phyloP scores from a whole-genome alignment of 2,329 filamentous ascomycete genomes.

The Aspergillus awamori region DNA sequence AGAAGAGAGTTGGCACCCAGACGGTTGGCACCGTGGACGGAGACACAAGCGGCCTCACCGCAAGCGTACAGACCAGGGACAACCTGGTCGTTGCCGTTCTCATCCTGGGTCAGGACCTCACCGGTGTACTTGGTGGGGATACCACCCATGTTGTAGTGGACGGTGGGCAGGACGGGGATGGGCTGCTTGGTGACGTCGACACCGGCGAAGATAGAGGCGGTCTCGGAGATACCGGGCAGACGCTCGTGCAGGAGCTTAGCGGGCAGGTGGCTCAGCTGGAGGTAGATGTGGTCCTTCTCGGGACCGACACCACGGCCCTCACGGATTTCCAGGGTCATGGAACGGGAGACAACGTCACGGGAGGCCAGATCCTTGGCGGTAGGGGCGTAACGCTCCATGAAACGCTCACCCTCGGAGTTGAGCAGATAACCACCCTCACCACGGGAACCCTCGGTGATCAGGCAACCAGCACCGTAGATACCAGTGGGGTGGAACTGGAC shows the following conservation, averaged over 20 bases:
- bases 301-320: slow-evolving; percentile 95
- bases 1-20: slow-evolving; percentile 97
- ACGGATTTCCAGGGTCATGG: slow-evolving; percentile 97
- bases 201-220: slow-evolving; percentile 93
- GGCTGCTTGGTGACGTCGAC: slow-evolving; percentile 97
- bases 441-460: slow-evolving; percentile 97
- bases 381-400: slow-evolving; percentile 98
- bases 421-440: slow-evolving; percentile 97
- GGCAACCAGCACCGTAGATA: slow-evolving; percentile 96
- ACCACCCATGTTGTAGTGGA: slow-evolving; percentile 99
- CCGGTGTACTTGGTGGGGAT: slow-evolving; percentile 97
- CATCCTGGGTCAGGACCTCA: slow-evolving; percentile 88
- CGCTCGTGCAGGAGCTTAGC: slow-evolving; percentile 91
- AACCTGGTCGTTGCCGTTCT: slow-evolving; percentile 83
- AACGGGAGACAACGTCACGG: slow-evolving; percentile 94
- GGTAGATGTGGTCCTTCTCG: slow-evolving; percentile 98
- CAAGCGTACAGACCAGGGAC: slow-evolving; percentile 95
- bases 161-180: slow-evolving; percentile 92
- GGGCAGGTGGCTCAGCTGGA: slow-evolving; percentile 94
- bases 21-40: slow-evolving; percentile 96
- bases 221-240: slow-evolving; percentile 98
- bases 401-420: slow-evolving; percentile 97
- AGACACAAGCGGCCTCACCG: slow-evolving; percentile 95
- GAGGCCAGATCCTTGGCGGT: slow-evolving; percentile 97
- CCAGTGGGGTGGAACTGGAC: slow-evolving; percentile 99